phyloP scores from a whole-genome alignment of 208 protist genomes.

The Dictyostelium gargantuum region DNA sequence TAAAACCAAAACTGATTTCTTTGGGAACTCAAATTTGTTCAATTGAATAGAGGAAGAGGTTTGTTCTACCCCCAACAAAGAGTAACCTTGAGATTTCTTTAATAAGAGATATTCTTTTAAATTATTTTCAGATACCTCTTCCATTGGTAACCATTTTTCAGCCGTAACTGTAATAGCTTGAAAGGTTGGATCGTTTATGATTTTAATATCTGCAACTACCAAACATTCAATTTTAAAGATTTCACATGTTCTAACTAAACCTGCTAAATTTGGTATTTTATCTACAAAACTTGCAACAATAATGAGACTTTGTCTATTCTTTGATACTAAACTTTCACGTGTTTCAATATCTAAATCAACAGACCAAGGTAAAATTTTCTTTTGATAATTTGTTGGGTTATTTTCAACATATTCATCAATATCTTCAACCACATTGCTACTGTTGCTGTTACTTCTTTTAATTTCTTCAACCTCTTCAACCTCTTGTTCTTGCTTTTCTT shows the following conservation, averaged over 20 bases:
- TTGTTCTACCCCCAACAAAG: constrained; percentile 85
- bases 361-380: constrained; percentile 64
- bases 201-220: constrained; percentile 41
- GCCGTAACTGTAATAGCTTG: constrained; percentile 76
- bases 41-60: constrained; percentile 75
- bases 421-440: no score
- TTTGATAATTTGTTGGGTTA: constrained; percentile 24
- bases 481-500: neutral
- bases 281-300: constrained; percentile 80
- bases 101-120: constrained; percentile 54
- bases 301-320: constrained; percentile 70
- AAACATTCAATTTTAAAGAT: constrained; percentile 79
- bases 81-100: constrained; percentile 82
- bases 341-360: constrained; percentile 43
- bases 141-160: constrained; percentile 81
- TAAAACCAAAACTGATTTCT: constrained; percentile 80
- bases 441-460: no score
- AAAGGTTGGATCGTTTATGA: constrained; percentile 66
- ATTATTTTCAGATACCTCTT: constrained; percentile 45
- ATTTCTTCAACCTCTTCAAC: no score
- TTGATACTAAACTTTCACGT: neutral
- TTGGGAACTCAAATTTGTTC: constrained; percentile 74
- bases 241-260: constrained; percentile 80
- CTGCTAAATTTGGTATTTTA: constrained; percentile 83
- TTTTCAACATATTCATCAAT: constrained; percentile 13